These are phyloP conservation scores for Schoenoplectus tabernaemontani DNA, from an alignment of 202 grass and related monocot genomes.

Conservation along the genomic window DNA sequence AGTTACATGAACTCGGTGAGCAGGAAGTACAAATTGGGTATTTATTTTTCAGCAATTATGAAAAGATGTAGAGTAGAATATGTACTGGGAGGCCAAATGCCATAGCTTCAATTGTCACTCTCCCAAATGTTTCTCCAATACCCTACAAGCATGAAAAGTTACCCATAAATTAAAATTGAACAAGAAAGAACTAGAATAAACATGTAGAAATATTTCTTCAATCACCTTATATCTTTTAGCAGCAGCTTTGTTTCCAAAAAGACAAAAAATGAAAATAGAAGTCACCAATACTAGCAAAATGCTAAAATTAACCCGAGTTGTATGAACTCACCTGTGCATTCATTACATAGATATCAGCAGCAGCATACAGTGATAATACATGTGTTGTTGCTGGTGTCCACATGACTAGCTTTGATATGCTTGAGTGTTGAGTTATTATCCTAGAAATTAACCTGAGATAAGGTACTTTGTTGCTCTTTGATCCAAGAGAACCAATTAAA, in stretches of 20 bases:
- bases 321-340: slow-evolving; percentile 39
- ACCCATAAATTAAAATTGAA: not conserved
- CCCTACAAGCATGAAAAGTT: slow-evolving; percentile 16
- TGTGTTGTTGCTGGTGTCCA: slow-evolving; percentile 45
- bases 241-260: not conserved
- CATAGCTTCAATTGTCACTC: slow-evolving; percentile 55
- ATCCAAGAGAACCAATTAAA: slow-evolving; percentile 45
- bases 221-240: not conserved
- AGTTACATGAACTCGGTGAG: not conserved
- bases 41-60: slow-evolving; percentile 2
- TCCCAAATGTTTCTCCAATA: slow-evolving; percentile 43
- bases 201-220: slow-evolving; percentile 6
- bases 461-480: slow-evolving; percentile 46
- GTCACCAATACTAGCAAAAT: not conserved
- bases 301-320: not conserved
- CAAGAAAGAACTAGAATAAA: not conserved
- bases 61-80: not conserved
- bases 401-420: slow-evolving; percentile 33
- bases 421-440: slow-evolving; percentile 40
- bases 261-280: not conserved
- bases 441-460: slow-evolving; percentile 34
- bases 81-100: slow-evolving; percentile 47
- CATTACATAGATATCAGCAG: slow-evolving; percentile 46
- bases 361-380: slow-evolving; percentile 35
- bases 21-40: not conserved